A percentile compares a stretch with the other conserved stretches of the same genome.
phyloP scores from a whole-genome alignment of 1,284 basidiomycete species.

The Trametes versicolor region DNA sequence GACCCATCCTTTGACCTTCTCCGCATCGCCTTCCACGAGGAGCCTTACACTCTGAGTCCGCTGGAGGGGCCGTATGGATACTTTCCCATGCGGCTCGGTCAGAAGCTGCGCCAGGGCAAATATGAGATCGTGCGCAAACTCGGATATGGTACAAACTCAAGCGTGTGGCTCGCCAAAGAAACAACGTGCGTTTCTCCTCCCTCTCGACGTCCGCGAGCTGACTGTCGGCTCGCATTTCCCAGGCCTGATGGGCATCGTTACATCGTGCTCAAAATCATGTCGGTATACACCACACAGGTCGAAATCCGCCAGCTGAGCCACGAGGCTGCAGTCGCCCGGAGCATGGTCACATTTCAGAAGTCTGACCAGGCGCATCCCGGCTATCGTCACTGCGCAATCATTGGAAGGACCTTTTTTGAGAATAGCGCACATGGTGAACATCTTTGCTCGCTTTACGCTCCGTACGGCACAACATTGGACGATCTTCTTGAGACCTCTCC shows the following conservation, averaged over 20 bases:
- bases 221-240: neutral
- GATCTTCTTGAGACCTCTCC: neutral
- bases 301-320: neutral
- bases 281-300: neutral
- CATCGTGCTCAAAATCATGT: neutral
- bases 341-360: no score
- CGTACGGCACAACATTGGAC: neutral
- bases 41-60: neutral
- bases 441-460: neutral
- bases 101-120: neutral
- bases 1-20: neutral
- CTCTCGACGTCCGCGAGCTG: neutral
- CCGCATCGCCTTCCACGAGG: neutral
- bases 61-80: neutral
- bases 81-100: conserved; percentile 3
- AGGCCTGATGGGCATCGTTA: neutral
- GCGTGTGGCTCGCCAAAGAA: conserved; percentile 4
- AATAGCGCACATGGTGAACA: conserved; percentile 1
- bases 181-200: neutral
- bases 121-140: conserved; percentile 7
- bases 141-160: neutral
- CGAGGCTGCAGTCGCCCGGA: neutral
- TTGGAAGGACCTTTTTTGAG: neutral
- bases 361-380: neutral
- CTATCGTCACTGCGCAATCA: neutral